Evolutionary conservation across 2,329 filamentous ascomycete species (phyloP), one percentile per base, ranked within the genome.

Genomic region (Fusarium bactridioides): DNA sequence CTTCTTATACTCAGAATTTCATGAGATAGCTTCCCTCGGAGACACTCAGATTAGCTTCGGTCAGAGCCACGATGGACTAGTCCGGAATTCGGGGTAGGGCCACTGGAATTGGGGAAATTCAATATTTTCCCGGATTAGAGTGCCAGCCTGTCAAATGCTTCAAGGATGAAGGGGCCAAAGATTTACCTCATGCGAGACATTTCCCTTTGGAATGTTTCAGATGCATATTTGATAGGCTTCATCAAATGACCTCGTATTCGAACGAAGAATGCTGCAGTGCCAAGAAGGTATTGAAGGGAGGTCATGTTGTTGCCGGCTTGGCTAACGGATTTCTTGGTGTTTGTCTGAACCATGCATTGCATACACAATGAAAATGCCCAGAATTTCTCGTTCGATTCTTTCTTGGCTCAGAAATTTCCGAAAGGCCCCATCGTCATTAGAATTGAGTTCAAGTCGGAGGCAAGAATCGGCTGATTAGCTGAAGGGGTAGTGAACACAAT

Each of bases 31-130:
- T 12, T 9, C 19, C 23, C 19, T n/a, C 41, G 15, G 13, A 10
- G 6, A 27, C 5, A 5, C 1, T n/a, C 4, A 4, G 1, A 16
- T 13, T 31, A 33, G 27, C 19, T 40, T 21, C 38, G 11, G 1
- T 45, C 18, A 40, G 27, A 56, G 47, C 55, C 50, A 43, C 16
- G 10, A 18, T 29, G 44, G 15, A 27, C 16, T n/a, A 4, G 7
- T 29, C 23, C 4, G 33, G 25, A 54, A 47, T 64, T 61, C 27
- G 70, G 61, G 61, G 70, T 54, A 70, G 29, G 23, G 33, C 41
- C 23, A 27, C 38, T 63, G 70, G 70, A 72, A 73, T 73, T 73
- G 69, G 35, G 47, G 38, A 70, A 38, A 70, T 70, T 67, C 56
- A 47, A 63, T 47, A n/a, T 60, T 73, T 54, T 66, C 66, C 70